phyloP scores from a whole-genome alignment of 495 filamentous ascomycete species.

The Cercophora samala region DNA sequence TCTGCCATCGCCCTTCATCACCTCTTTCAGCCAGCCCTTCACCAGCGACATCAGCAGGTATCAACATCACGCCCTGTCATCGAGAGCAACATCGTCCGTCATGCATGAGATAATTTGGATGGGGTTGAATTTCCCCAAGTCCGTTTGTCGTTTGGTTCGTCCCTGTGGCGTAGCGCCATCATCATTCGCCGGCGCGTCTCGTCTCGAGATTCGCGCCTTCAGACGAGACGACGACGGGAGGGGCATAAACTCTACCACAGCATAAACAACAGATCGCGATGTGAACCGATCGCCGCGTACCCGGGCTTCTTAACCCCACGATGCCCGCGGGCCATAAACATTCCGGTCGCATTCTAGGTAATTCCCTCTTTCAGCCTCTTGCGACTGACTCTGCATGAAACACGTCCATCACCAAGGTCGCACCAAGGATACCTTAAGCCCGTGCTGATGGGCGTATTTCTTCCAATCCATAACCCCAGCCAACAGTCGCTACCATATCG shows the following conservation, averaged over 20 bases:
- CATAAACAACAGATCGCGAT: neutral
- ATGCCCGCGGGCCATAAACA: slow-evolving; percentile 8
- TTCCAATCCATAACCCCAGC: slow-evolving; percentile 7
- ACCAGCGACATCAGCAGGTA: neutral
- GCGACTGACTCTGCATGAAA: slow-evolving; percentile 25
- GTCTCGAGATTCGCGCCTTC: neutral
- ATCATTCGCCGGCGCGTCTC: neutral
- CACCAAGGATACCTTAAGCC: slow-evolving; percentile 8
- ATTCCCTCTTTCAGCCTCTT: neutral
- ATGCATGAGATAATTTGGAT: neutral
- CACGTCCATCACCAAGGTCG: slow-evolving; percentile 22
- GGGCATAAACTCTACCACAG: neutral
- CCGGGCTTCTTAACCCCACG: neutral
- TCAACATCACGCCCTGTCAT: neutral
- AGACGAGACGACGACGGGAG: no score
- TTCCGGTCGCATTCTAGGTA: slow-evolving; percentile 1
- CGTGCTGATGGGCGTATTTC: slow-evolving; percentile 1
- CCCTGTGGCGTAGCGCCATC: no score
- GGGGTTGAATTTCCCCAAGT: neutral
- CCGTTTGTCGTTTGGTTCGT: neutral
- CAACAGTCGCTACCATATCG: neutral
- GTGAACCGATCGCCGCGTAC: neutral
- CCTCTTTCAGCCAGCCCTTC: neutral
- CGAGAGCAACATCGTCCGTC: no score
- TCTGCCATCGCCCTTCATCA: neutral